Conservation (phyloP, 208 protist genomes). For the Kentomonas sorsogonicus region DNA sequence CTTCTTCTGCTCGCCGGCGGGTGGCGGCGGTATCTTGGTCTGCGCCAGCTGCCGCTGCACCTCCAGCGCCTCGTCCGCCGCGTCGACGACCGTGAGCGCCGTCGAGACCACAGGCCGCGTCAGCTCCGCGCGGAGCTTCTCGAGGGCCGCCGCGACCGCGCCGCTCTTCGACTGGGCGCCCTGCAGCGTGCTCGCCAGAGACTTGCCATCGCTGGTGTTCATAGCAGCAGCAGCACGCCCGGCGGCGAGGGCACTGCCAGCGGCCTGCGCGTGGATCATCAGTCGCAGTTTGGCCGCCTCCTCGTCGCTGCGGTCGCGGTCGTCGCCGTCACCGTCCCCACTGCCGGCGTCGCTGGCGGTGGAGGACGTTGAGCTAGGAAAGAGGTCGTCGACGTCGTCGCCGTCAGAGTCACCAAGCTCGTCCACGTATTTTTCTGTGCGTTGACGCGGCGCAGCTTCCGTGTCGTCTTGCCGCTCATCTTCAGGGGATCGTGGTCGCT, state of each 20-base stretch:
- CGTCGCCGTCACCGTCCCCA: conserved; percentile 28
- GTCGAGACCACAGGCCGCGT: conserved; percentile 50
- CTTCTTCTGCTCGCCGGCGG: conserved; percentile 48
- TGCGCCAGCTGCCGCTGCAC: conserved; percentile 31
- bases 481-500: too few relatives aligned
- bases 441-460: too few relatives aligned
- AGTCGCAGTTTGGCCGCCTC: conserved; percentile 1
- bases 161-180: not conserved
- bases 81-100: conserved; percentile 64
- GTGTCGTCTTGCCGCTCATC: too few relatives aligned
- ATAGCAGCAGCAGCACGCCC: not conserved
- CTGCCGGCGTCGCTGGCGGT: conserved; percentile 4
- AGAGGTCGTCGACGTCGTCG: conserved; percentile 7
- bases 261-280: not conserved
- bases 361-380: conserved; percentile 9
- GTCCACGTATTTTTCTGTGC: too few relatives aligned
- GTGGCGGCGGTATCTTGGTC: conserved; percentile 49
- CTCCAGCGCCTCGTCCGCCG: conserved; percentile 63
- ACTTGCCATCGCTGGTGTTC: not conserved
- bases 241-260: not conserved
- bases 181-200: conserved; percentile 9
- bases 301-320: conserved; percentile 25
- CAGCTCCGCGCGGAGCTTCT: conserved; percentile 41
- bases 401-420: too few relatives aligned
- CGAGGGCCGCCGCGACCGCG: conserved; percentile 25